Conservation (phyloP, 2,329 filamentous ascomycete species). For the Colletotrichum magnum region DNA sequence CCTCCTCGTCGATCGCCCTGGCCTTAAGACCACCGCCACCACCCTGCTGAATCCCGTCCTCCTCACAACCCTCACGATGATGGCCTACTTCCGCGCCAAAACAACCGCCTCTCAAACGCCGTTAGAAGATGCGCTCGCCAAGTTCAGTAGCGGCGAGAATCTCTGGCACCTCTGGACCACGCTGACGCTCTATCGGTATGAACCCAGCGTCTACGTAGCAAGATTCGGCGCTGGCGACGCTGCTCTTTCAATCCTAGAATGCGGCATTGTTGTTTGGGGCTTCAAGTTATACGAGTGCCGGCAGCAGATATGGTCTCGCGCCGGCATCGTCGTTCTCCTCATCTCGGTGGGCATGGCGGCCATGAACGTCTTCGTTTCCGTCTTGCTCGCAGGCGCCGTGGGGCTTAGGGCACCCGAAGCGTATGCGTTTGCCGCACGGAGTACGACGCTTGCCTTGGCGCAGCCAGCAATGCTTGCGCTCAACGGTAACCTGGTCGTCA, state of each 20-base stretch:
- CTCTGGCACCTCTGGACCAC: slow-evolving; percentile 54
- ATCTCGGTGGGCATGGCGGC: slow-evolving; percentile 55
- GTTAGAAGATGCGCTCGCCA: slow-evolving; percentile 48
- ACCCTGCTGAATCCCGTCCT: slow-evolving; percentile 65
- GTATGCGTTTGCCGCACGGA: slow-evolving; percentile 64
- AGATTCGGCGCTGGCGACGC: slow-evolving; percentile 64
- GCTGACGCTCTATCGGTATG: slow-evolving; percentile 15
- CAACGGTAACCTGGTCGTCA: slow-evolving; percentile 61
- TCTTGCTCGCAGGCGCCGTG: slow-evolving; percentile 53
- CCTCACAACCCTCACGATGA: slow-evolving; percentile 60
- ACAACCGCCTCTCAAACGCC: slow-evolving; percentile 48
- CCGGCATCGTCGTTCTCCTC: slow-evolving; percentile 56
- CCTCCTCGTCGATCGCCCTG: slow-evolving; percentile 13
- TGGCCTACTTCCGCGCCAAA: slow-evolving; percentile 59
- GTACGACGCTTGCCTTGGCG: slow-evolving; percentile 65
- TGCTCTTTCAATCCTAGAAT: slow-evolving; percentile 63
- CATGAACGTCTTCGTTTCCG: slow-evolving; percentile 59
- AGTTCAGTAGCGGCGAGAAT: slow-evolving; percentile 52
- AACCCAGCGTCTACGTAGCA: slow-evolving; percentile 35
- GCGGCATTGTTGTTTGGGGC: slow-evolving; percentile 67
- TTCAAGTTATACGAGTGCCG: slow-evolving; percentile 68
- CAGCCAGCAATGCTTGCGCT: slow-evolving; percentile 62
- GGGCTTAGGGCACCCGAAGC: slow-evolving; percentile 53
- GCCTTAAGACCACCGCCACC: slow-evolving; percentile 40
- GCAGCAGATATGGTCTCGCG: slow-evolving; percentile 58